These are phyloP conservation scores for Lactarius hengduanensis DNA, from an alignment of 768 basidiomycete genomes.

Conservation along the genomic window DNA sequence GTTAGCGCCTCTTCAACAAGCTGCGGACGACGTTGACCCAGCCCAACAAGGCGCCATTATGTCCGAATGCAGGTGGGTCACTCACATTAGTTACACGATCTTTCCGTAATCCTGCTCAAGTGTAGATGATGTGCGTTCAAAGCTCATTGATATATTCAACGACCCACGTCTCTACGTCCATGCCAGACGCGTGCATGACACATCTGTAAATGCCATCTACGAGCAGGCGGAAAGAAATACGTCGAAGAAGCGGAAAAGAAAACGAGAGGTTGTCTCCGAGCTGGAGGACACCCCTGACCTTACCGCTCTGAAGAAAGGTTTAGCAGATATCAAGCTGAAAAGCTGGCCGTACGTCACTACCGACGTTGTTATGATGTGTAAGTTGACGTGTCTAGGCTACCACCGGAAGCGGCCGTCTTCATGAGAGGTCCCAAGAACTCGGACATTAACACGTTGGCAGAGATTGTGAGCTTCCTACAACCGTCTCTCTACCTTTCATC, in stretches of 20 bases:
- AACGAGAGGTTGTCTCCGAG: constrained; percentile 38
- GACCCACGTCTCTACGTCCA: constrained; percentile 58
- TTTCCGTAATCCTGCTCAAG: constrained; percentile 37
- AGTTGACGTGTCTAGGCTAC: constrained; percentile 40
- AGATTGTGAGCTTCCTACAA: constrained; percentile 37
- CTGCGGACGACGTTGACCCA: constrained; percentile 14
- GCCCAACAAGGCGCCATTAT: constrained; percentile 27
- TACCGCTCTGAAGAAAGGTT: constrained; percentile 44
- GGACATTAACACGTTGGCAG: constrained; percentile 59
- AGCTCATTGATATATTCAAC: constrained; percentile 48
- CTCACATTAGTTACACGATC: constrained; percentile 2
- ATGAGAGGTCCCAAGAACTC: constrained; percentile 62
- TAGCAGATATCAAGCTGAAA: constrained; percentile 53
- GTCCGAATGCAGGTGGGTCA: constrained; percentile 39
- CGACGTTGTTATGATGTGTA: constrained; percentile 13
- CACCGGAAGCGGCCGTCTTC: constrained; percentile 55
- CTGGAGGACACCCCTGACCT: constrained; percentile 47
- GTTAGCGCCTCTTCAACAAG: background rate
- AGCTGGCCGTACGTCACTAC: constrained; percentile 57
- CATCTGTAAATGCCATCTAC: constrained; percentile 40
- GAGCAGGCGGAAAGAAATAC: constrained; percentile 36
- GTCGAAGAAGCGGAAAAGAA: constrained; percentile 40
- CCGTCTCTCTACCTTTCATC: constrained; percentile 4
- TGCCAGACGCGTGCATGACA: constrained; percentile 53
- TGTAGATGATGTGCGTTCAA: constrained; percentile 48